Evolutionary conservation across 495 filamentous ascomycete species (phyloP), one percentile per base, ranked within the genome.

Genomic region (Tuber borchii): DNA sequence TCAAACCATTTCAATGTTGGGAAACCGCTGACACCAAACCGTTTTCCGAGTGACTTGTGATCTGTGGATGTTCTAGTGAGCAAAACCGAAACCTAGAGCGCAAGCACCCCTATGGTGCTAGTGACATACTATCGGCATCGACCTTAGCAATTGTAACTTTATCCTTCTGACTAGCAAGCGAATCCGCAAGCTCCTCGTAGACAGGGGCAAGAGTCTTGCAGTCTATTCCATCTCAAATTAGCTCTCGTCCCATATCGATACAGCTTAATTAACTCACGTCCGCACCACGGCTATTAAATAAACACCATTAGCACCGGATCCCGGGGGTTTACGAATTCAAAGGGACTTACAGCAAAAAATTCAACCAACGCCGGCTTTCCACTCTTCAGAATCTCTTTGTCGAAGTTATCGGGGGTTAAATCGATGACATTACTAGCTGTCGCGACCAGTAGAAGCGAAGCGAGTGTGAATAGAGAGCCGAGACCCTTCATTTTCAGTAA

Each of bases 1-100:
- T 98, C 95, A 83, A 99, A 99, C 90, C 91, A 99, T 84, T 99
- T 99, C 78, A 99, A 85, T 0, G 95, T 98, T 22, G 95, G 95
- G 87, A 98, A 99, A 16, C 95, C 95, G 85, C 95, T 91, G 71
- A 99, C 88, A 26, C 93, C 93, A 82, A 93, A 99, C 71, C 89
- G 87, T 86, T 91, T 90, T 71, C 94, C 95, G 74, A 99, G 86
- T 34, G 88, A 86, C 82, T 91, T 92, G 87, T 99, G 89, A 68
- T 89, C 90, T 83, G 44, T 10, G 37, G 39, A 46, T 40, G 31
- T 44, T 69, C 56, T 19, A 43, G 70, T 79, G 42, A 73, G 65
- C n/a, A 44, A 44, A 76, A 56, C 22, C 20, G 34, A 17, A 19
- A 31, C 12, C 26, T 26, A 9, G 20, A 22, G 22, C 22, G 22